phyloP scores from a whole-genome alignment of 176 grass and related monocot genomes.

The Carex kokanica region DNA sequence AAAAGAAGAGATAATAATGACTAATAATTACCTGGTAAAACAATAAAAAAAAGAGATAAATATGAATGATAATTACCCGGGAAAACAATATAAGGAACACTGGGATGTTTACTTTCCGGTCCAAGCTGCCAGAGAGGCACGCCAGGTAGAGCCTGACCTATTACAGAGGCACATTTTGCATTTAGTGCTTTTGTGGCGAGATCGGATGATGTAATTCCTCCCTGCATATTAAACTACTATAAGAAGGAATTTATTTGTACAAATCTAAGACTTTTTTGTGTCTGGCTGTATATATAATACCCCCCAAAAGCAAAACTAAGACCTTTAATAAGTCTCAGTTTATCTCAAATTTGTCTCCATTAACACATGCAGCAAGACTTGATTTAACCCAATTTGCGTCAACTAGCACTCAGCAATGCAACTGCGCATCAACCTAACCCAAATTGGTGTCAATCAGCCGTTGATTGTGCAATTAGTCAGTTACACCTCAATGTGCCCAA shows the following conservation, averaged over 20 bases:
- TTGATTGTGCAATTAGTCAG: not conserved
- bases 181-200: conserved; percentile 95
- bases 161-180: conserved; percentile 73
- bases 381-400: not conserved
- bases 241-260: not conserved
- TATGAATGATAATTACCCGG: conserved; percentile 53
- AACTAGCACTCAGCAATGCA: not conserved
- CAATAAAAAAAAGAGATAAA: not conserved
- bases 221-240: conserved; percentile 38
- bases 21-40: not conserved
- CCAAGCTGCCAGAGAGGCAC: conserved; percentile 94
- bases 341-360: not conserved
- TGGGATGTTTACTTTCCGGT: conserved; percentile 91
- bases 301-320: not conserved
- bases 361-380: not conserved
- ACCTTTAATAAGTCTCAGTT: conserved; percentile 1
- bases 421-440: not conserved
- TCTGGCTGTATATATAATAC: not conserved
- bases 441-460: not conserved
- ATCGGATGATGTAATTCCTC: conserved; percentile 98
- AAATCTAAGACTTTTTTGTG: not conserved
- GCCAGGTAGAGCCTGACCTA: conserved; percentile 92
- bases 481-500: not conserved
- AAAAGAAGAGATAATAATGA: not conserved
- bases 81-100: conserved; percentile 98